Evolutionary conservation across 2,329 filamentous ascomycete genomes (phyloP), one percentile per base, ranked within the genome.

Genomic region (Rhinocladiella similis): DNA sequence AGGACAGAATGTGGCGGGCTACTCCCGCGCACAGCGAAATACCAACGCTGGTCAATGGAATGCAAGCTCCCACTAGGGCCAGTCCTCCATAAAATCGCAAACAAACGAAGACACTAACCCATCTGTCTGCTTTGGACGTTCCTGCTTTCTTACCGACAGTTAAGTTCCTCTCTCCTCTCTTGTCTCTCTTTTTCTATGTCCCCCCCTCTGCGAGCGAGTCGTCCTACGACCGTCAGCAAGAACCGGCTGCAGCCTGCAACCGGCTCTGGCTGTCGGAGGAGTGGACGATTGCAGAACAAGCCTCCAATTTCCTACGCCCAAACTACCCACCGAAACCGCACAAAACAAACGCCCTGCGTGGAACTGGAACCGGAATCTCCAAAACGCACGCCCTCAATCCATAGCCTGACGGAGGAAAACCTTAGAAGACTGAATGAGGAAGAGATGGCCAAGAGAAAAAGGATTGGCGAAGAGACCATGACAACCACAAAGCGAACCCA

Each of bases 401-500:
- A 49, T 49, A 49, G 46, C 46, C 46, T 49, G 46, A 49, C 46
- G 46, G 16, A 49, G 46, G 46, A 49, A 27, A 49, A 49, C 27
- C 46, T 49, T 10, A 27, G 46, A 49, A 36, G n/a, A 49, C 16
- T 49, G 22, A 35, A 49, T 19, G 46, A 49, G 25, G 27, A 49
- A 38, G 46, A 35, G 46, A 49, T 49, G 46, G 27, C 27, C 46
- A 49, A 36, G 46, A 49, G 46, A 18, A 49, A 33, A 49, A 49
- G 29, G 27, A 49, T 2, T 16, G 46, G 46, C 25, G 27, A 49
- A 49, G 46, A 49, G 46, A 49, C 46, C 46, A 49, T 36, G 27
- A 49, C 38, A 36, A 49, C 27, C 46, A 49, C 25, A 38, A 49
- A 49, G 46, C 46, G 46, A 19, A 49, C 46, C 46, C 13, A 36